Base-by-base conservation (phyloP, 2,329 filamentous ascomycete genomes). In the Ceratocystis huliohia region DNA sequence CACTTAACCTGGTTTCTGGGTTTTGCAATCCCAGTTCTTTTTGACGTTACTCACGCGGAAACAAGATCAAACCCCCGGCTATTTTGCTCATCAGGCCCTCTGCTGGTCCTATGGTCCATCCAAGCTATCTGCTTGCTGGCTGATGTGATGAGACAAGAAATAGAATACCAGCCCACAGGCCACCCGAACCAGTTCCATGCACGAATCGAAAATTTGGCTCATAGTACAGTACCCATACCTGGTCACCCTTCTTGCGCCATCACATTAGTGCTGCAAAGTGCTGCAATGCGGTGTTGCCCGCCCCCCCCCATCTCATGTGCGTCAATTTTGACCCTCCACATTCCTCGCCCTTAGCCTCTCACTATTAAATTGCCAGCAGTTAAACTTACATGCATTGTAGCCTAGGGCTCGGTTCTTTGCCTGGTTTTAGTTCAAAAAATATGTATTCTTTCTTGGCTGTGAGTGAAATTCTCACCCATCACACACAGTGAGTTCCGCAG, bases 1-100 rank as follows among this genome's bases (percentile, higher is more conserved):
- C 25, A 59, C 25, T 7, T 59, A 59, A 59, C 56, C 56, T n/a
- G 56, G 56, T 59, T 59, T 59, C 56, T 59, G 56, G 56, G 56
- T 59, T 30, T 59, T 30, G 25, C 56, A 30, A 59, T 33, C 30
- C 25, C 30, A 10, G 25, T 20, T 59, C 2, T 59, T 30, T 59
- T 25, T 33, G 28, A n/a, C 28, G 25, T 59, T 30, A 33, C 56
- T 59, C 56, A 59, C 30, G 56, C 56, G 30, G 56, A 59, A 59
- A 37, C 56, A 33, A n/a, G 7, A 8, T 10, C 8, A 6, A 59
- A 20, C 13, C 56, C 56, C 56, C 17, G 56, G 28, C n/a, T 37
- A 59, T 59, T n/a, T n/a, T 59, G 56, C 17, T 37, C 22, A 53
- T 53, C 10, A 53, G 48, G 48, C 25, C 48, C 37, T 59, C 37